A percentile compares a stretch with the other conserved stretches of the same genome.
Evolutionary conservation across 2,329 filamentous ascomycete species (phyloP).

Genomic region (Pestalotiopsis sp.): DNA sequence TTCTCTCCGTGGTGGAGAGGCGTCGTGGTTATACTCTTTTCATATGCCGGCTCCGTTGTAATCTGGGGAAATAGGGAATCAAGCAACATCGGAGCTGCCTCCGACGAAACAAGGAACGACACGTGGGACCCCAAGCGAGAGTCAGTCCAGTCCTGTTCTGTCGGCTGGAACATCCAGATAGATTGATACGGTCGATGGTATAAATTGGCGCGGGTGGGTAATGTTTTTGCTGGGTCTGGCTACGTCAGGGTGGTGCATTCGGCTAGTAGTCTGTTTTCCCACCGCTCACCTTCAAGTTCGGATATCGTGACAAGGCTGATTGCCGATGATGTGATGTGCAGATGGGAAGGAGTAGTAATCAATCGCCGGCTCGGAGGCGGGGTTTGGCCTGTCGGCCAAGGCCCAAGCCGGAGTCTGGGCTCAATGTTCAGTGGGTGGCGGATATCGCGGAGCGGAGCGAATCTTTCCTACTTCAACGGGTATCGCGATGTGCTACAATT

Average conservation of each 20-base stretch:
- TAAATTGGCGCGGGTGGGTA: not conserved
- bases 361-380: not conserved
- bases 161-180: not conserved
- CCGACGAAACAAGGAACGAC: no score
- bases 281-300: not conserved
- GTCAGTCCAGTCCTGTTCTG: no score
- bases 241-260: not conserved
- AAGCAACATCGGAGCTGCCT: no score
- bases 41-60: not conserved
- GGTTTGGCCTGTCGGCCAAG: not conserved
- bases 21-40: not conserved
- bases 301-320: not conserved
- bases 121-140: no score
- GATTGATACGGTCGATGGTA: not conserved
- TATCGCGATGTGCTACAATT: not conserved
- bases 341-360: not conserved
- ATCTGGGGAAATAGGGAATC: no score
- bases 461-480: not conserved
- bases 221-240: not conserved
- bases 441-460: not conserved
- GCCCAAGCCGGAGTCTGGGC: not conserved
- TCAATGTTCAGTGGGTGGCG: not conserved
- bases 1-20: not conserved
- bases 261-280: not conserved
- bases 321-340: not conserved